phyloP scores from a whole-genome alignment of 192 early-diverging fungal genomes.

The Coemansia sp. region DNA sequence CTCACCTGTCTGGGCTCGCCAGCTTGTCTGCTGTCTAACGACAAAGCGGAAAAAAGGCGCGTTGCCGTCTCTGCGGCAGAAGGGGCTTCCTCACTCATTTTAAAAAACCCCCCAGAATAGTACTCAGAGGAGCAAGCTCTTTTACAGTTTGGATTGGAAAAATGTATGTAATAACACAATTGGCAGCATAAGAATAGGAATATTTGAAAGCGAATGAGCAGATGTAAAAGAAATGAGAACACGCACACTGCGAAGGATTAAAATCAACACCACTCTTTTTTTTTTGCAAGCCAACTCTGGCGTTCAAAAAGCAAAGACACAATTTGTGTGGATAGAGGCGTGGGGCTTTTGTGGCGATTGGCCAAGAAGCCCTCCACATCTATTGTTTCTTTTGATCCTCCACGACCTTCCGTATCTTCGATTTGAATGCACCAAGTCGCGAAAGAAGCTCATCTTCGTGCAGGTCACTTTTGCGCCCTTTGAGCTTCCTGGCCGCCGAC shows the following conservation, averaged over 20 bases:
- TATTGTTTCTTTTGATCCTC: conserved; percentile 1
- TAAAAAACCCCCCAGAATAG: neutral
- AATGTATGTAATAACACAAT: neutral
- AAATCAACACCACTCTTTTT: too few species aligned
- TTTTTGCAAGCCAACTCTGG: too few species aligned
- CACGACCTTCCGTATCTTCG: conserved; percentile 55
- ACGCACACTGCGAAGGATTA: too few species aligned
- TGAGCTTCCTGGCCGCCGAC: neutral
- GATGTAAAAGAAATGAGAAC: too few species aligned
- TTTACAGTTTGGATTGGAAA: neutral
- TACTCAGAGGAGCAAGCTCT: neutral
- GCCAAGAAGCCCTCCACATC: neutral
- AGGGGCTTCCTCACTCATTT: conserved; percentile 5
- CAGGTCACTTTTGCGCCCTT: conserved; percentile 24
- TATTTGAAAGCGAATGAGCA: too few species aligned
- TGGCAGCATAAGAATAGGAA: too few species aligned
- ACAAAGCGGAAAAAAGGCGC: conserved; percentile 30
- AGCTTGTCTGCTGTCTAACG: conserved; percentile 33
- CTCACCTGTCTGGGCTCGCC: conserved; percentile 40
- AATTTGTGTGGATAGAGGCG: too few species aligned
- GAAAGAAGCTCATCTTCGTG: conserved; percentile 58
- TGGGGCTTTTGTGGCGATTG: too few species aligned
- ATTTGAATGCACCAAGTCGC: conserved; percentile 29
- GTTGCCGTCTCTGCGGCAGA: conserved; percentile 8
- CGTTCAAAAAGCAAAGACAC: too few species aligned